Evolutionary conservation across 257 asterid species (phyloP).

Genomic region (Fraxinus americana): DNA sequence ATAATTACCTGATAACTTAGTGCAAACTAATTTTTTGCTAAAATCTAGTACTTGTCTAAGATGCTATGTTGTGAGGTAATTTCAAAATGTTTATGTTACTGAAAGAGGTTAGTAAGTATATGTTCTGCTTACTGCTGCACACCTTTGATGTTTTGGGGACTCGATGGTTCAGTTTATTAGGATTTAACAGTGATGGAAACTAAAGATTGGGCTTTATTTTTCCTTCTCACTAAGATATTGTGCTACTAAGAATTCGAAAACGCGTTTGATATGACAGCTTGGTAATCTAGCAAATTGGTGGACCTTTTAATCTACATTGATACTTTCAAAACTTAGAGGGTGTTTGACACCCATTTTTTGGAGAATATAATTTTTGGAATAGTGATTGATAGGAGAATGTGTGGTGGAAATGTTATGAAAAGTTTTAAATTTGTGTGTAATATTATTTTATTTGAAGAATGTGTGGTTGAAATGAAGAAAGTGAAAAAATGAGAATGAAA

Average conservation of each 20-base stretch:
- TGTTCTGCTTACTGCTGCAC: background rate
- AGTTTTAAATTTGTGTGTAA: no score
- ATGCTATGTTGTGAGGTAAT: background rate
- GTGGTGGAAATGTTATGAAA: no score
- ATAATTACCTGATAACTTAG: background rate
- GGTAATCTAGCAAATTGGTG: background rate
- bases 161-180: background rate
- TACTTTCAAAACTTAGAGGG: background rate
- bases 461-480: no score
- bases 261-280: background rate
- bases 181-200: background rate
- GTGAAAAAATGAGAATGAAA: no score
- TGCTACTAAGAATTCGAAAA: background rate
- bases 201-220: background rate
- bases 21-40: background rate
- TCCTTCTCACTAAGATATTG: background rate
- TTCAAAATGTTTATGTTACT: background rate
- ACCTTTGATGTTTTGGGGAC: background rate
- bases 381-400: no score
- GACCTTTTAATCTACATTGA: background rate
- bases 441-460: no score
- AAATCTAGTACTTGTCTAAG: background rate
- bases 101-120: background rate
- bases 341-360: no score
- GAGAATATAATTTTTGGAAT: no score